Evolutionary conservation across 257 asterid genomes (phyloP), one percentile per base, ranked within the genome.

Genomic region (Nicotiana attenuata): DNA sequence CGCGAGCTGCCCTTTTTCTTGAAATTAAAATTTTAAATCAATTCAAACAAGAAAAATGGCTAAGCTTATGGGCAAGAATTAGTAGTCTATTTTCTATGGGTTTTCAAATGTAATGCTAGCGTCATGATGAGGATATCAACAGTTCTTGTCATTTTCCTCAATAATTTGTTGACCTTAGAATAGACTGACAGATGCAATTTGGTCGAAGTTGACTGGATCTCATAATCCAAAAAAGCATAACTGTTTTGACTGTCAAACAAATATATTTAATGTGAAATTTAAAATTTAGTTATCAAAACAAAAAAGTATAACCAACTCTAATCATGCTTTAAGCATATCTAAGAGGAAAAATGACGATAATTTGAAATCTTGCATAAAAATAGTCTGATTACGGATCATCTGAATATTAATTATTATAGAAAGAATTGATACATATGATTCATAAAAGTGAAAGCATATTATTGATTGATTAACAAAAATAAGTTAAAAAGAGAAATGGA

Each of bases 1-100:
- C 0, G 1, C 11, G 3, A 2, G 0, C 9, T 41, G 9, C 0
- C 11, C 0, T 8, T 41, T 41, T 41, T 9, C 0, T 41, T 9
- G 0, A 41, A 41, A 9, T 2, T 41, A 41, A 41, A 9, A 41
- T 41, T 41, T 41, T 41, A 9, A 41, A 41, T 9, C 3, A 41
- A 41, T 41, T 41, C 50, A 41, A 41, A 41, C 13, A 9, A 41
- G 77, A 35, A 68, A 19, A 67, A 19, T 35, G 3, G 45, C 6
- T 65, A 13, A 8, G 1, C 15, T 24, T 63, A 14, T 24, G 14
- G 17, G 47, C 13, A 31, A 31, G 24, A 66, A 16, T 66, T 66
- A 19, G 26, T 66, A 41, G 5, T 69, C 6, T 69, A 38, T 5
- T 16, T 35, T 35, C 7, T 15, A 52, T 52, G 19, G 57, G 57